Evolutionary conservation across 495 filamentous ascomycete species (phyloP), one percentile per base, ranked within the genome.

Genomic region (Daldinia vernicosa): DNA sequence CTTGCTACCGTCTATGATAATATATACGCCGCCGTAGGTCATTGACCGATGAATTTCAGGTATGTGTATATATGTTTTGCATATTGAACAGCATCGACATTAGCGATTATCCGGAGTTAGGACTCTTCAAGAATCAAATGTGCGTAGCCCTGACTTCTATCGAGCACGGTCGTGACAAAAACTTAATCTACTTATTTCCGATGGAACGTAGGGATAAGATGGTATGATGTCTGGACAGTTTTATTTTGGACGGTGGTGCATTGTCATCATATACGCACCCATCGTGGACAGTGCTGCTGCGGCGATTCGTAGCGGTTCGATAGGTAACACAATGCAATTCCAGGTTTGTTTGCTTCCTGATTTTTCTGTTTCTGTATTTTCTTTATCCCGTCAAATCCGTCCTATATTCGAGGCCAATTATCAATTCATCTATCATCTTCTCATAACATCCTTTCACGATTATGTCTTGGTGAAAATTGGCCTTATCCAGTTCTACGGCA

Each of bases 1-100:
- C 82, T 97, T 26, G 93, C 88, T 26, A 91, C 86, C 72, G 80
- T 90, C 19, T 97, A 93, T 82, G 92, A 97, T 74, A 80, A 76
- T 28, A 76, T 88, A 26, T 87, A 83, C 70, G 51, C 14, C 26
- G 65, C 51, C 28, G 33, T 63, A 12, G 61, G 70, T 2, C 60
- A 73, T 9, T 73, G 53, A 35, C 24, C 32, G 2, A 9, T 30
- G 3, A 15, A 19, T 14, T 15, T 19, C 19, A 33, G 50, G 37
- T 51, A 52, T 64, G 62, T 54, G 57, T 66, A 30, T 63, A 67
- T 60, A 60, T 62, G 55, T 63, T 27, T 62, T 58, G 51, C 57
- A 66, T 67, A 71, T 30, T 26, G 35, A 35, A 54, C 30, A 45
- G 33, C 69, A 63, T 67, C 33, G 35, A 28, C 12, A 51, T 60